phyloP scores from a whole-genome alignment of 2,329 filamentous ascomycete genomes.

The Aspergillus candidus region DNA sequence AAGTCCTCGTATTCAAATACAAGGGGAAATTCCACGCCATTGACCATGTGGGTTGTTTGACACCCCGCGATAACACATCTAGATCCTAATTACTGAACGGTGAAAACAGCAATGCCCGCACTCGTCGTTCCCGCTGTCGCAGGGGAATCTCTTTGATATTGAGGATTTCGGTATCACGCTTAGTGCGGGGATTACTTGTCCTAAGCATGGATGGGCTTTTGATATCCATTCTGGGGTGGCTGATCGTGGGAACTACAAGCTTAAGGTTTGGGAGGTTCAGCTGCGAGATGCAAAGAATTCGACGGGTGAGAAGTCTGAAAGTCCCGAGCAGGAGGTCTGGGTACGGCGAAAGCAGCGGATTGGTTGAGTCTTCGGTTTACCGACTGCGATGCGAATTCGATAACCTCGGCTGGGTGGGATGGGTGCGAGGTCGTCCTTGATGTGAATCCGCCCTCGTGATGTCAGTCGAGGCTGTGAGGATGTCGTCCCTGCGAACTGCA shows the following conservation, averaged over 20 bases:
- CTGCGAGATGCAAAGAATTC: constrained; percentile 32
- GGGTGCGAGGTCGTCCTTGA: no score
- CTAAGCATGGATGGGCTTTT: constrained; percentile 67
- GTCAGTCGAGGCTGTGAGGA: no score
- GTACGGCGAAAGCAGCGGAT: constrained; percentile 31
- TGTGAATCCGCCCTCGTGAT: no score
- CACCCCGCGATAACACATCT: neutral
- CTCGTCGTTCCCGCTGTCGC: constrained; percentile 59
- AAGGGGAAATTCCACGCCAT: constrained; percentile 60
- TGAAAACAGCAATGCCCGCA: constrained; percentile 57
- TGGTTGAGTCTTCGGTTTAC: constrained; percentile 11
- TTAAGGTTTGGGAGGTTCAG: constrained; percentile 61
- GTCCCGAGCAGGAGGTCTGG: constrained; percentile 27
- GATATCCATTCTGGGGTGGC: constrained; percentile 58
- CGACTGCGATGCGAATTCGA: no score
- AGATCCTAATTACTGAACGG: neutral
- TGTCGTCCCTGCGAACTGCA: no score
- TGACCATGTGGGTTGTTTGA: constrained; percentile 51
- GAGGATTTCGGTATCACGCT: constrained; percentile 58
- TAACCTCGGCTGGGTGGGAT: no score
- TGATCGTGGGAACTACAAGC: constrained; percentile 57
- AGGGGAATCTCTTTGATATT: constrained; percentile 61
- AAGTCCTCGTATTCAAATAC: constrained; percentile 62
- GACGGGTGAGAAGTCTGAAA: neutral
- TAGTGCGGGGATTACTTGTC: constrained; percentile 56